Conservation (phyloP, 2,329 filamentous ascomycete genomes). For the Aspergillus flavus region DNA sequence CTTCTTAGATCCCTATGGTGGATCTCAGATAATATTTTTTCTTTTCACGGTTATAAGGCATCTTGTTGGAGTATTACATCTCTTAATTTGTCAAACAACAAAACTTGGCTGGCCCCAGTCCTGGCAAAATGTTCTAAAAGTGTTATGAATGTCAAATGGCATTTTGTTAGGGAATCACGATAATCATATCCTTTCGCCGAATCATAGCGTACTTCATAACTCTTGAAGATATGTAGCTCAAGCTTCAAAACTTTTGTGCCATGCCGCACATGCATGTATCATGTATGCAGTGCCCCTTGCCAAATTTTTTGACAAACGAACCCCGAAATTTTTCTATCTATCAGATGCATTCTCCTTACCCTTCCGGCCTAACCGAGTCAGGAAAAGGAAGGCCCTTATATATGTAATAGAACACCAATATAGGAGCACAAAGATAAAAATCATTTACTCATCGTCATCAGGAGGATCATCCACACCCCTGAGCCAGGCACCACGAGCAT, state of each 20-base stretch:
- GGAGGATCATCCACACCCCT: constrained; percentile 60
- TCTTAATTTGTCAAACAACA: not conserved
- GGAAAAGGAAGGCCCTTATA: constrained; percentile 8
- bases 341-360: not conserved
- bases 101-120: not conserved
- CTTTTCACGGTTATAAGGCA: not conserved
- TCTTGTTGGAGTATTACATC: not conserved
- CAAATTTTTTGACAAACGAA: not conserved
- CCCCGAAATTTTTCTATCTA: not conserved
- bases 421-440: constrained; percentile 2
- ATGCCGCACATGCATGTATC: not conserved
- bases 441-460: constrained; percentile 54
- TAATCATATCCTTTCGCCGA: not conserved
- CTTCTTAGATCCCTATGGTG: not conserved
- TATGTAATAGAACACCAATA: not conserved
- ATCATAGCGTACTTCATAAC: not conserved
- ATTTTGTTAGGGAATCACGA: not conserved
- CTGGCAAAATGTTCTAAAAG: not conserved
- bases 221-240: not conserved
- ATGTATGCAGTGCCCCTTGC: not conserved
- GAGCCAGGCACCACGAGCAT: constrained; percentile 63
- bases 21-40: not conserved
- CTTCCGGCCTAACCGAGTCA: not conserved
- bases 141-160: not conserved
- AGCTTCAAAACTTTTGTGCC: not conserved